Base-by-base conservation (phyloP, 148 eudicot genomes). In the Salicornia ramosissima region DNA sequence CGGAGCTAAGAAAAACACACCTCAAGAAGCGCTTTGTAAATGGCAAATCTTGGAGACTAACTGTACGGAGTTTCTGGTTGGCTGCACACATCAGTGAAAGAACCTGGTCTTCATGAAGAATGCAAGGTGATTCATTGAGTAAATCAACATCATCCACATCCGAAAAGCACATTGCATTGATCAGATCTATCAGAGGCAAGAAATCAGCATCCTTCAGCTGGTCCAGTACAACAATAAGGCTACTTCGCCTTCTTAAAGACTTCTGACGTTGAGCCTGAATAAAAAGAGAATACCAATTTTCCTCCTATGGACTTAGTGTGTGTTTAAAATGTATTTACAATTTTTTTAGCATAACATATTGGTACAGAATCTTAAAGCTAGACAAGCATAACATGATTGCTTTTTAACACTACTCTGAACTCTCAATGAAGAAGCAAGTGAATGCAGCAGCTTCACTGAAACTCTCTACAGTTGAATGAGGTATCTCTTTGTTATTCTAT, bases 181-280 rank as follows among this genome's bases (percentile, higher is more conserved):
- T 68, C 30, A 81, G 51, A 64, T 82, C 93, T 25, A 80, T 50
- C 46, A 88, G 86, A 15, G 90, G 84, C 47, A 49, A 58, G 16
- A 84, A 72, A 51, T 88, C 86, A 22, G 50, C 77, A 79, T 80
- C 83, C 72, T 75, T 81, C 16, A 86, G 78, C 31, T 72, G 69
- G 71, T 84, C 80, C 65, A 86, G 57, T 63, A 63, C 65, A 71
- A 88, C 39, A 45, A 39, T 57, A 18, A 84, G 65, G 26, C 36
- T 67, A 66, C 79, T 73, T 74, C 29, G 80, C 82, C 77, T 74
- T 71, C 55, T 31, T 30, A 59, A 33, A 36, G 70, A 61, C 70
- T 79, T 80, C 75, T 79, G 83, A 62, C 68, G 29, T 65, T 71
- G 76, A 46, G 81, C 89, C 92, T 87, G 84, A 74, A 70, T 49